Evolutionary conservation across 208 protist species (phyloP).

Genomic region (Eutreptiella sp.): DNA sequence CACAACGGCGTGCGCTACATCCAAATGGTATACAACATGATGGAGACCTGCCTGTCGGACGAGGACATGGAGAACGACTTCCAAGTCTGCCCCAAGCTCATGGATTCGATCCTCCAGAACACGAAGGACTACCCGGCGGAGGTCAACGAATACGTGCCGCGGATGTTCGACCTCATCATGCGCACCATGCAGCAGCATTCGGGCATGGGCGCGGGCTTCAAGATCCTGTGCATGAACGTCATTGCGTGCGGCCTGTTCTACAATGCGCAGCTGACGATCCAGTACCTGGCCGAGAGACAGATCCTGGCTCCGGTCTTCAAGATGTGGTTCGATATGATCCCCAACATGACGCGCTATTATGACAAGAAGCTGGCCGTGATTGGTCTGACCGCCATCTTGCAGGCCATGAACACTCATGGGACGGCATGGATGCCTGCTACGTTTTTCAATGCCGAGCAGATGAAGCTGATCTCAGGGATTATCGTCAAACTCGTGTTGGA

Average conservation of each 20-base stretch:
- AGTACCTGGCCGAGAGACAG: slow-evolving; percentile 24
- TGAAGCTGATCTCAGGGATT: neutral
- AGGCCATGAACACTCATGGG: slow-evolving; percentile 38
- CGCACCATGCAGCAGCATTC: neutral
- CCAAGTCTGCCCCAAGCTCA: slow-evolving; percentile 56
- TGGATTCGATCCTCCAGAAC: slow-evolving; percentile 58
- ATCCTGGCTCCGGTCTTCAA: slow-evolving; percentile 33
- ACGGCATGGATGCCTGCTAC: slow-evolving; percentile 32
- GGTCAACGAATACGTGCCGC: neutral
- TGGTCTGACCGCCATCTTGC: neutral
- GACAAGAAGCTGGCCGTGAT: slow-evolving; percentile 5
- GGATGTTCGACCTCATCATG: neutral
- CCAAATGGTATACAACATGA: slow-evolving; percentile 63
- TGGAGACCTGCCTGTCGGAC: slow-evolving; percentile 37
- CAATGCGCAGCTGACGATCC: slow-evolving; percentile 6
- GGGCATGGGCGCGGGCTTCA: slow-evolving; percentile 38
- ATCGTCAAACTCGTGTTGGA: neutral
- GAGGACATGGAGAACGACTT: slow-evolving; percentile 40
- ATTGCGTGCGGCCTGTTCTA: slow-evolving; percentile 32
- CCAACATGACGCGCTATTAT: neutral
- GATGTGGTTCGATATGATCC: slow-evolving; percentile 31
- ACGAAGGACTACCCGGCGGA: slow-evolving; percentile 41
- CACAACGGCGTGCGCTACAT: neutral
- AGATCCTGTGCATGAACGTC: slow-evolving; percentile 9
- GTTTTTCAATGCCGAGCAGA: slow-evolving; percentile 20